These are phyloP conservation scores for Nakazawaea wyomingensis DNA, from an alignment of 805 yeast species.

Conservation along the genomic window DNA sequence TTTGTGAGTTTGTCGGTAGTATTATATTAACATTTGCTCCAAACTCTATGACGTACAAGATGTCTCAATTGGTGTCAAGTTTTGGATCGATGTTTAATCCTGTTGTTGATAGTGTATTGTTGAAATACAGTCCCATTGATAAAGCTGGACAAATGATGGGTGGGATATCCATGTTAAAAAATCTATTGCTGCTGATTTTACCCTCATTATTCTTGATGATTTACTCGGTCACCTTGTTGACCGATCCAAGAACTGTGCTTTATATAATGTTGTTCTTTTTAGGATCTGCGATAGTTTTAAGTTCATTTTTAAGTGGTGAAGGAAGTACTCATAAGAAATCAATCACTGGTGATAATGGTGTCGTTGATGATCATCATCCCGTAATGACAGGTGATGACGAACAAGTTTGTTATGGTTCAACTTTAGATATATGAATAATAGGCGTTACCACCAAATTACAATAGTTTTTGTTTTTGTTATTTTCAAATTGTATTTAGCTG, in stretches of 20 bases:
- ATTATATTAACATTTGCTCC: constrained; percentile 28
- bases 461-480: too few relatives aligned
- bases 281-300: constrained; percentile 14
- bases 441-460: too few relatives aligned
- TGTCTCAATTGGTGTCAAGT: constrained; percentile 33
- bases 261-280: constrained; percentile 22
- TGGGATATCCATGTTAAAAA: constrained; percentile 56
- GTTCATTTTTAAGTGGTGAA: constrained; percentile 18
- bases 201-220: constrained; percentile 46
- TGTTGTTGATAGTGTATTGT: constrained; percentile 49
- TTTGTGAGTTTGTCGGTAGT: constrained; percentile 35
- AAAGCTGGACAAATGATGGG: constrained; percentile 71
- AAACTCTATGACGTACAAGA: constrained; percentile 25
- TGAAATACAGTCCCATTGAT: constrained; percentile 56
- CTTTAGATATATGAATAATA: too few relatives aligned
- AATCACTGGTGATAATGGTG: too few relatives aligned
- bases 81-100: constrained; percentile 52
- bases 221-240: constrained; percentile 39
- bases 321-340: too few relatives aligned
- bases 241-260: constrained; percentile 34
- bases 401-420: too few relatives aligned
- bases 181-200: constrained; percentile 37
- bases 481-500: too few relatives aligned
- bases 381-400: too few relatives aligned
- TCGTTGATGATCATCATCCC: too few relatives aligned